Evolutionary conservation across 1,284 basidiomycete genomes (phyloP).

Genomic region (Ganoderma meredithae): DNA sequence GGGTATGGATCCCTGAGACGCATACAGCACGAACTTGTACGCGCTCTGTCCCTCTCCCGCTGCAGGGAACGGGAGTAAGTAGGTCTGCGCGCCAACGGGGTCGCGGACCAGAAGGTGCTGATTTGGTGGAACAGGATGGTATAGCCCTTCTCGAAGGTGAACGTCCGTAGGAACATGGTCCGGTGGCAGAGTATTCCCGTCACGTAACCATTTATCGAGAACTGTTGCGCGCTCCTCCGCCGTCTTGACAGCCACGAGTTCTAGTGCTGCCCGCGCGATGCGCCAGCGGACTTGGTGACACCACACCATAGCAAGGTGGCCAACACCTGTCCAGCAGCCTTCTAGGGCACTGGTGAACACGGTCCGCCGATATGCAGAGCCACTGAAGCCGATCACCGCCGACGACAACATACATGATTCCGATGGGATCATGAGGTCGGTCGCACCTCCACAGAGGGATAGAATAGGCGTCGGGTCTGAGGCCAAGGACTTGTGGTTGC

Average conservation of each 20-base stretch:
- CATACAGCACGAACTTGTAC: constrained; percentile 57
- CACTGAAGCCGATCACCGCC: constrained; percentile 24
- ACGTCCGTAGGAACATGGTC: constrained; percentile 21
- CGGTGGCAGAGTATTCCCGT: constrained; percentile 56
- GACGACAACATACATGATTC: constrained; percentile 84
- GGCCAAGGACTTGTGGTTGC: constrained; percentile 46
- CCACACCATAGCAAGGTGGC: constrained; percentile 98
- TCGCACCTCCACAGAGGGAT: constrained; percentile 91
- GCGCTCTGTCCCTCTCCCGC: constrained; percentile 21
- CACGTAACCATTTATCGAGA: constrained; percentile 71
- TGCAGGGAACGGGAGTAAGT: constrained; percentile 56
- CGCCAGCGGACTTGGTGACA: constrained; percentile 96
- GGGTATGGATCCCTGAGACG: constrained; percentile 63
- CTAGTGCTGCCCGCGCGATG: constrained; percentile 81
- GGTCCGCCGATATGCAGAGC: constrained; percentile 64
- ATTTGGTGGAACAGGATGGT: constrained; percentile 47
- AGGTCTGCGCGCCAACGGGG: constrained; percentile 52
- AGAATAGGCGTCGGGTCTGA: constrained; percentile 70
- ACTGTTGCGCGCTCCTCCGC: constrained; percentile 44
- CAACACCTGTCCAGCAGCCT: constrained; percentile 93
- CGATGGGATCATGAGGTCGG: constrained; percentile 93
- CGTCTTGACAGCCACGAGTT: constrained; percentile 56
- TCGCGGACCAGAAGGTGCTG: constrained; percentile 51
- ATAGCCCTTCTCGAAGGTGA: constrained; percentile 37
- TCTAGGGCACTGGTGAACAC: constrained; percentile 90